Evolutionary conservation across 2,329 filamentous ascomycete species (phyloP).

Genomic region (Microcyclosporella mali): DNA sequence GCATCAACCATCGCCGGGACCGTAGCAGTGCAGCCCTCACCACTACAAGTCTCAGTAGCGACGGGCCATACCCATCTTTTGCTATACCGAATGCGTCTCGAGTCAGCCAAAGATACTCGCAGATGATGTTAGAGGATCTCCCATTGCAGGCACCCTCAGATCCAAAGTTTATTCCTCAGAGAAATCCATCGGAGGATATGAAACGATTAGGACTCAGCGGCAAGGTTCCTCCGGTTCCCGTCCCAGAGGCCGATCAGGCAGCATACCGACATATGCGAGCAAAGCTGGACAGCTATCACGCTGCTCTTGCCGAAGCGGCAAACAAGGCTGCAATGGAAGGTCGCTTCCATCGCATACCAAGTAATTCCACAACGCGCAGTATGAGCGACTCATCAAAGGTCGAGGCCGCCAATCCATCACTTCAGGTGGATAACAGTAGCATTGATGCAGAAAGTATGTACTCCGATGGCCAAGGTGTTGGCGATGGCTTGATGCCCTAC

Average conservation of each 20-base stretch:
- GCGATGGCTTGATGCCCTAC: constrained; percentile 10
- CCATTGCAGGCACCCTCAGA: constrained; percentile 23
- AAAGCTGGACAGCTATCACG: constrained; percentile 69
- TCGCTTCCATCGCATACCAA: constrained; percentile 56
- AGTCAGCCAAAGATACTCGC: constrained; percentile 21
- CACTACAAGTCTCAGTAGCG: constrained; percentile 14
- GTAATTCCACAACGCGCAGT: constrained; percentile 15
- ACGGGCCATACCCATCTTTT: constrained; percentile 31
- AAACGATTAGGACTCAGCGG: constrained; percentile 27
- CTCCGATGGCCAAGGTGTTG: constrained; percentile 16
- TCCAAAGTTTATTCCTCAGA: constrained; percentile 27
- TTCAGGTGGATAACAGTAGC: constrained; percentile 1
- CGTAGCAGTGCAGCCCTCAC: constrained; percentile 16
- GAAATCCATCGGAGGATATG: constrained; percentile 30
- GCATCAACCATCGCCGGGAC: constrained; percentile 16
- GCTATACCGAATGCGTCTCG: constrained; percentile 25
- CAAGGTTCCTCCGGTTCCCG: constrained; percentile 50
- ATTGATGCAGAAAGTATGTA: constrained; percentile 16
- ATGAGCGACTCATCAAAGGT: background rate
- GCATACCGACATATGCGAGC: constrained; percentile 43
- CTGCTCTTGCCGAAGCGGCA: constrained; percentile 74
- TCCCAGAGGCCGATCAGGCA: constrained; percentile 28
- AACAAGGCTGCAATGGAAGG: constrained; percentile 69
- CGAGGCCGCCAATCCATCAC: background rate
- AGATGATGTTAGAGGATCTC: constrained; percentile 28